Evolutionary conservation across 768 basidiomycete species (phyloP).

Genomic region (Rhizopogon salebrosus): DNA sequence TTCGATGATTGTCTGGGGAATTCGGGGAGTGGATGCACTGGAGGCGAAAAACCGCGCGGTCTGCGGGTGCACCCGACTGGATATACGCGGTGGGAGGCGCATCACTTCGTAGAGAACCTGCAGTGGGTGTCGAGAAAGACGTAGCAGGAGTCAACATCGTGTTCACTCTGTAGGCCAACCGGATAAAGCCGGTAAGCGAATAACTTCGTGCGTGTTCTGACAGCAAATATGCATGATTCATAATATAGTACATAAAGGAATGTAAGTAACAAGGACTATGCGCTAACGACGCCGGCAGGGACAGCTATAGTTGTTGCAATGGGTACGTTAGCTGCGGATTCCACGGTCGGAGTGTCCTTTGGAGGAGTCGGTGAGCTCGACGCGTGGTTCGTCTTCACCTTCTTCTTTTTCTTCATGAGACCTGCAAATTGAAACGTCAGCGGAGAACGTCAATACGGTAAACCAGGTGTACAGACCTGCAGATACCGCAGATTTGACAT

Average conservation of each 20-base stretch:
- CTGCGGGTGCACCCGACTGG: not conserved
- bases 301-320: conserved; percentile 12
- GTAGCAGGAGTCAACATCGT: too few relatives aligned
- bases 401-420: conserved; percentile 73
- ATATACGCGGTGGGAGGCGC: not conserved
- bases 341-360: not conserved
- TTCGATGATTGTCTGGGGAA: conserved; percentile 88
- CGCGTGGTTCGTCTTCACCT: conserved; percentile 40
- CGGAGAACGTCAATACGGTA: conserved; percentile 5
- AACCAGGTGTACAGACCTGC: conserved; percentile 47
- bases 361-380: conserved; percentile 11
- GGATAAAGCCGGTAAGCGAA: not conserved
- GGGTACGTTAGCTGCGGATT: conserved; percentile 4
- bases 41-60: conserved; percentile 29
- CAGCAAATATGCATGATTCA: not conserved
- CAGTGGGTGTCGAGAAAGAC: not conserved
- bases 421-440: conserved; percentile 37
- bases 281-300: conserved; percentile 8
- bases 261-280: not conserved
- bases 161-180: too few relatives aligned
- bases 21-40: conserved; percentile 20
- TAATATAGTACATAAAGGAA: not conserved
- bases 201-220: not conserved
- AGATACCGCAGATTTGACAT: conserved; percentile 85
- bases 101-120: not conserved